A percentile compares a stretch with the other conserved stretches of the same genome.
Evolutionary conservation across 2,329 filamentous ascomycete genomes (phyloP).

Genomic region (Sphaerulina musiva): DNA sequence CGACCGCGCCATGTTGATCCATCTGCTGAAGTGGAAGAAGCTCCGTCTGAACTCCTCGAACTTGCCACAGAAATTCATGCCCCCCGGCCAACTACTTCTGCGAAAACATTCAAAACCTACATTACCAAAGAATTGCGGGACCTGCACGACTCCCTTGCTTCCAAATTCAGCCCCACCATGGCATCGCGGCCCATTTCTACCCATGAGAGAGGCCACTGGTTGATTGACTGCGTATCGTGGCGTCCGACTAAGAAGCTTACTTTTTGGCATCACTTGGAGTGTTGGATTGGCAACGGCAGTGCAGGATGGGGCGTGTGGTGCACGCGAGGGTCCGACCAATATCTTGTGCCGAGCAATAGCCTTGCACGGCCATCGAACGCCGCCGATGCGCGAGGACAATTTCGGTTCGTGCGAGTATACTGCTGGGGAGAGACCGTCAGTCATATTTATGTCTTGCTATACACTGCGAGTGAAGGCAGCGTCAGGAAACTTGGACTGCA

Average conservation of each 20-base stretch:
- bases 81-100: slow-evolving; percentile 20
- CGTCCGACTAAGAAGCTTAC: slow-evolving; percentile 41
- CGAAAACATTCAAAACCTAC: slow-evolving; percentile 26
- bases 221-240: slow-evolving; percentile 55
- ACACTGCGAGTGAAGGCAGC: slow-evolving; percentile 60
- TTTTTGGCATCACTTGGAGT: slow-evolving; percentile 57
- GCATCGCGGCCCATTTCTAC: slow-evolving; percentile 46
- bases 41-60: neutral
- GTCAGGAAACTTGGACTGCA: slow-evolving; percentile 52
- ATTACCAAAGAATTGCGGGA: slow-evolving; percentile 28
- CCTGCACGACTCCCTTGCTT: slow-evolving; percentile 27
- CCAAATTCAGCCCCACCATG: slow-evolving; percentile 32
- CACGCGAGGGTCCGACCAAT: slow-evolving; percentile 31
- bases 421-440: slow-evolving; percentile 70
- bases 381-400: slow-evolving; percentile 17
- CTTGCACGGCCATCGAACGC: neutral
- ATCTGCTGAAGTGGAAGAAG: neutral
- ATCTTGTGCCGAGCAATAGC: slow-evolving; percentile 8
- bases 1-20: neutral
- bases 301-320: slow-evolving; percentile 64
- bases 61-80: slow-evolving; percentile 19
- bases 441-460: slow-evolving; percentile 69
- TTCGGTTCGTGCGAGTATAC: slow-evolving; percentile 54
- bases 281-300: slow-evolving; percentile 53
- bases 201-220: slow-evolving; percentile 75